phyloP scores from a whole-genome alignment of 2,329 filamentous ascomycete species.

The Botrytis fragariae region DNA sequence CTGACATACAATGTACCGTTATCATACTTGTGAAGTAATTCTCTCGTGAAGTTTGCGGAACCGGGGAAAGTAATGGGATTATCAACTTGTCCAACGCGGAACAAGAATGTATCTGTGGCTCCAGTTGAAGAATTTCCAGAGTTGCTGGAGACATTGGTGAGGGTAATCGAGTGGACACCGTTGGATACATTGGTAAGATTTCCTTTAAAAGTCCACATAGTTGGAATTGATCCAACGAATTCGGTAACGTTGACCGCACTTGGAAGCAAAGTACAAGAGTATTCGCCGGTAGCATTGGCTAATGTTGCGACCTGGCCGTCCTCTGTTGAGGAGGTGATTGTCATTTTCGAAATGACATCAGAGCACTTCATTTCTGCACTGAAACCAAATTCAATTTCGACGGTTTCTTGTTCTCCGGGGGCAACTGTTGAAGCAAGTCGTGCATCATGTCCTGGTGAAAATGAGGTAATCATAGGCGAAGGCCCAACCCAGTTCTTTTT shows the following conservation, averaged over 20 bases:
- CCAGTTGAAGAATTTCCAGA: constrained; percentile 47
- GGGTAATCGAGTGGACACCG: constrained; percentile 57
- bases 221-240: constrained; percentile 53
- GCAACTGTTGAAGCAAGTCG: constrained; percentile 50
- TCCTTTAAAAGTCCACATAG: constrained; percentile 52
- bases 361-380: constrained; percentile 60
- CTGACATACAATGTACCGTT: constrained; percentile 48
- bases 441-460: constrained; percentile 59
- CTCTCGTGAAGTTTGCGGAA: constrained; percentile 56
- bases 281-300: constrained; percentile 43
- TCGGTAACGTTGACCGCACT: constrained; percentile 39
- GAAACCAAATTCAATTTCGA: constrained; percentile 56
- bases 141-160: constrained; percentile 49
- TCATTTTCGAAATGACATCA: constrained; percentile 49
- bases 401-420: constrained; percentile 42
- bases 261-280: constrained; percentile 43
- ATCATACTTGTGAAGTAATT: constrained; percentile 47
- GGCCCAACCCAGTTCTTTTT: constrained; percentile 49
- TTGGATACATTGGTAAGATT: constrained; percentile 56
- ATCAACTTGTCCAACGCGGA: constrained; percentile 55
- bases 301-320: constrained; percentile 45
- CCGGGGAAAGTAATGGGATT: constrained; percentile 60
- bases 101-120: constrained; percentile 58
- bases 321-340: constrained; percentile 53
- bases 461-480: constrained; percentile 53